Evolutionary conservation across 371 early-diverging fungal species (phyloP), one percentile per base, ranked within the genome.

Genomic region (Rhizomucor pusillus): DNA sequence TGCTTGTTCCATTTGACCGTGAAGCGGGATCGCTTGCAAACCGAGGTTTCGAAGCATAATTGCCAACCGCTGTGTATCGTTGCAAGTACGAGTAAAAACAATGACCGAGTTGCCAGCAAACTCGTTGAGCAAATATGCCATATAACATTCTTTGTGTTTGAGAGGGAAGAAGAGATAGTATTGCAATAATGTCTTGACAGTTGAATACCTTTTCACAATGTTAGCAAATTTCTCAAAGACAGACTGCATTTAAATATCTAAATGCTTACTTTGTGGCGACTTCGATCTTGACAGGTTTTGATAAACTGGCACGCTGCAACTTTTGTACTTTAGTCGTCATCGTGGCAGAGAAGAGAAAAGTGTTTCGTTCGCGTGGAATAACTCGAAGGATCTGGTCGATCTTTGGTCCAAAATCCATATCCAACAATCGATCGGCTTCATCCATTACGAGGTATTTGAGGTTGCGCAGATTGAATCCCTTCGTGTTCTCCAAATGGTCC

Each of bases 401-500:
- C 60, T 94, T 92, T 36, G 93, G 91, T 44, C 94, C 97, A 72
- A 98, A 98, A 69, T 96, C 99, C 86, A 95, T 87, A 60, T 96
- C 97, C 63, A 98, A 77, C 47, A 98, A 79, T 50, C 95, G 91
- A 84, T 99, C 99, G 5, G 98, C 99, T 81, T 99, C 99, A 60
- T 99, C 99, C 85, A 99, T 85, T 13, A 98, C 91, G 65, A 98
- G 68, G 62, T 90, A 96, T 70, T 95, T 93, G 19, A 98, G 69
- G 18, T 79, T 82, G 47, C 87, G 82, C 66, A 97, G 70, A 43
- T 80, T 91, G 67, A 94, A 95, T 35, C 95, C 95, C 62, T 96
- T 97, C n/a, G 99, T 98, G 69, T 98, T 97, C 73, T 95, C 93
- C 58, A 98, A 71, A 67, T 98, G 95, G 71, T 99, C 99, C 61